A percentile compares a stretch with the other conserved stretches of the same genome.
These are phyloP conservation scores for Canavalia gladiata DNA, from an alignment of 306 rosid genomes.

Conservation along the genomic window DNA sequence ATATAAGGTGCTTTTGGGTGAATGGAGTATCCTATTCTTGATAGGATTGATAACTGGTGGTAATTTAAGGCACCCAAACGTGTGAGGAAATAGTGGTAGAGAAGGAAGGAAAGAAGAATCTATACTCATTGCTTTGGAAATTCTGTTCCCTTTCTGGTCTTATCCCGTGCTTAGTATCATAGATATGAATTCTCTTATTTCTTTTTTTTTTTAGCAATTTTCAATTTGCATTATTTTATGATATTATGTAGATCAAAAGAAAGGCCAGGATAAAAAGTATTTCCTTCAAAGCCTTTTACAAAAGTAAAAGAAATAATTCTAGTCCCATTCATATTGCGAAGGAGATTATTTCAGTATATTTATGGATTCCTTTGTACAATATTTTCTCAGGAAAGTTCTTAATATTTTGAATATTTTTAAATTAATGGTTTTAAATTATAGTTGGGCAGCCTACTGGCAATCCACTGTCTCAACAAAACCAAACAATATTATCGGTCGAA, in stretches of 20 bases:
- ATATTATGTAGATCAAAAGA: constrained; percentile 1
- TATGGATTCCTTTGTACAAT: neutral
- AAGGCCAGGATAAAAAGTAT: neutral
- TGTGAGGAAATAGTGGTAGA: constrained; percentile 32
- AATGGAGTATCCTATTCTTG: constrained; percentile 50
- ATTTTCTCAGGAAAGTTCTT: neutral
- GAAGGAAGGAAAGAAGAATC: constrained; percentile 33
- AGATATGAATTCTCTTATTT: constrained; percentile 3
- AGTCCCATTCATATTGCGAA: neutral
- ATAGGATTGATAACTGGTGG: constrained; percentile 24
- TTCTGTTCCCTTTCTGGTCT: neutral
- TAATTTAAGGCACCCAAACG: constrained; percentile 6
- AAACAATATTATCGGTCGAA: too few relatives aligned
- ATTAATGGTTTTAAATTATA: neutral
- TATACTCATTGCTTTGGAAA: constrained; percentile 29
- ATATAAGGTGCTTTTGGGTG: constrained; percentile 47
- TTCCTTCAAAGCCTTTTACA: neutral
- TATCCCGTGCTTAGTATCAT: neutral
- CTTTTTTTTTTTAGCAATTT: neutral
- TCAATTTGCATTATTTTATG: neutral
- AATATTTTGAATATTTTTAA: neutral
- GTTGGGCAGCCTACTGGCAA: too few relatives aligned
- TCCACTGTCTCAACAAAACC: too few relatives aligned
- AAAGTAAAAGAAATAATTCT: neutral
- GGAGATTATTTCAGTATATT: neutral